These are phyloP conservation scores for Camelina laxa DNA, from an alignment of 345 rosid species.

Conservation along the genomic window DNA sequence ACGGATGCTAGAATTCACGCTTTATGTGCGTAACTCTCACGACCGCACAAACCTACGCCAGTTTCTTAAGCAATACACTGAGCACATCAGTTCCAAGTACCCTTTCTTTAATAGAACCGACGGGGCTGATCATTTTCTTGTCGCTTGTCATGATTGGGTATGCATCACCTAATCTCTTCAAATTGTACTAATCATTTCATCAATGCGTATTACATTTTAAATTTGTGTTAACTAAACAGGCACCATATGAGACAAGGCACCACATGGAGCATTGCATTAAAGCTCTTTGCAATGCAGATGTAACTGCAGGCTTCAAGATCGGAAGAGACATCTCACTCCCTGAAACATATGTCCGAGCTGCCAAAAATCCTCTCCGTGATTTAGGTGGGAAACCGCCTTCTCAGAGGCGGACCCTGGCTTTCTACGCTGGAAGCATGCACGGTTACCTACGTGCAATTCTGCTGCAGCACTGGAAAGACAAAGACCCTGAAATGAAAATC, in stretches of 20 bases:
- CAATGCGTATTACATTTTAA: not conserved
- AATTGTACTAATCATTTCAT: conserved; percentile 1
- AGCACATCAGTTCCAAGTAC: conserved; percentile 76
- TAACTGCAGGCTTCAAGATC: conserved; percentile 84
- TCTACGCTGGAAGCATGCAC: conserved; percentile 88
- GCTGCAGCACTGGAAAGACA: conserved; percentile 85
- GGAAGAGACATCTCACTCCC: conserved; percentile 96
- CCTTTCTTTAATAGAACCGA: conserved; percentile 89
- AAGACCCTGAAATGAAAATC: conserved; percentile 76
- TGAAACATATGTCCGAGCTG: conserved; percentile 89
- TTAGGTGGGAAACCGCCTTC: conserved; percentile 88
- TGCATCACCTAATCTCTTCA: conserved; percentile 21
- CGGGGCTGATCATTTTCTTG: conserved; percentile 96
- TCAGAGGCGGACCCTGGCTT: conserved; percentile 69
- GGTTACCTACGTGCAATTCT: conserved; percentile 81
- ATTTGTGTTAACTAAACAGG: conserved; percentile 49
- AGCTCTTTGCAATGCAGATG: conserved; percentile 94
- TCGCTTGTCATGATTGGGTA: conserved; percentile 99
- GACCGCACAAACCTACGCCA: conserved; percentile 79
- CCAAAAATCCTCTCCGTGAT: conserved; percentile 87
- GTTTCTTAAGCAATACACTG: conserved; percentile 72
- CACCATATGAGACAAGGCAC: conserved; percentile 96
- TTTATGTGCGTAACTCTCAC: conserved; percentile 91
- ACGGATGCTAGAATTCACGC: conserved; percentile 79
- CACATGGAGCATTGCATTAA: conserved; percentile 98